Percentiles rank a stretch among this genome's conserved stretches.
Conservation (phyloP, 257 asterid species). For the Solanum clarkiae region DNA sequence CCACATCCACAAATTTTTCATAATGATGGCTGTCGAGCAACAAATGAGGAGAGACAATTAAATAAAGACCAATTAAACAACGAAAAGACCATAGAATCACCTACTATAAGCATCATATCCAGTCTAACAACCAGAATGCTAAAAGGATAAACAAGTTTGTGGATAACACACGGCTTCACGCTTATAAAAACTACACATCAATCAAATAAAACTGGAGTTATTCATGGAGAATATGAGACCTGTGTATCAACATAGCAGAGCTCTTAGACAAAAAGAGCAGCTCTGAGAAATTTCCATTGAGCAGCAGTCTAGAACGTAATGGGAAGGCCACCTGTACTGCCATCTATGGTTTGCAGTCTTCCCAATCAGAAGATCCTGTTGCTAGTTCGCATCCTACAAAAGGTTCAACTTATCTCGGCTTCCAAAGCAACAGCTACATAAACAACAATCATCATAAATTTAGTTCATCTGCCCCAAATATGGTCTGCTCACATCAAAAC, state of each 20-base stretch:
- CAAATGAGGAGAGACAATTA: not conserved
- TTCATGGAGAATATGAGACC: slow-evolving; percentile 22
- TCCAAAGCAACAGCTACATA: not conserved
- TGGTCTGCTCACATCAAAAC: not conserved
- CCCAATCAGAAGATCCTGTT: slow-evolving; percentile 22
- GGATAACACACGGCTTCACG: not conserved
- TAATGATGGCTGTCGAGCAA: not conserved
- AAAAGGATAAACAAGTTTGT: not conserved
- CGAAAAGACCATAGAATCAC: not conserved
- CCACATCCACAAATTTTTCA: not conserved
- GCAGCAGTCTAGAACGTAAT: slow-evolving; percentile 32
- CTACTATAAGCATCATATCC: not conserved
- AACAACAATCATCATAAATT: not conserved
- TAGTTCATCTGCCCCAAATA: not conserved
- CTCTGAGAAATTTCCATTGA: slow-evolving; percentile 17
- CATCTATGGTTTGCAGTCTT: slow-evolving; percentile 23
- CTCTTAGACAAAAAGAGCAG: slow-evolving; percentile 14
- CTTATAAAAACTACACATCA: not conserved
- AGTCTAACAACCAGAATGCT: not conserved
- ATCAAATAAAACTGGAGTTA: not conserved
- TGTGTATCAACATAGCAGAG: slow-evolving; percentile 15
- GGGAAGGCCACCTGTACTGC: slow-evolving; percentile 40
- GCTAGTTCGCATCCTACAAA: slow-evolving; percentile 11
- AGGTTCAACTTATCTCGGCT: slow-evolving; percentile 3
- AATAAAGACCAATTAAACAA: not conserved